Evolutionary conservation across 306 rosid species (phyloP).

Genomic region (Dalbergia cultrata): DNA sequence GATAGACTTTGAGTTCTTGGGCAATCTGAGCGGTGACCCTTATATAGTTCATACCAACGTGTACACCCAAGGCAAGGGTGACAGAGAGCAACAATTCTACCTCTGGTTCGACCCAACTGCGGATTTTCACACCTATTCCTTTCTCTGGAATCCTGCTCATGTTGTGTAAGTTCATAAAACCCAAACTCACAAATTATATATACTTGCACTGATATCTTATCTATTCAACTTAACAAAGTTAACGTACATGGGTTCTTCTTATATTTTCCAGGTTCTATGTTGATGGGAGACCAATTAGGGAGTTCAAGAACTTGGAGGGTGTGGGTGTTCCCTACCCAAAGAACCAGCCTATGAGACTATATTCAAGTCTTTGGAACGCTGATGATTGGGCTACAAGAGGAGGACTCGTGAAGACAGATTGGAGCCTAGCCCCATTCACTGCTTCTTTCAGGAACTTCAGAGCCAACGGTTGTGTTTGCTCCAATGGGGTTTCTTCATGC

Average conservation of each 20-base stretch:
- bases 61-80: slow-evolving; percentile 70
- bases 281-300: slow-evolving; percentile 81
- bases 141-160: slow-evolving; percentile 72
- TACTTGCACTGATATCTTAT: too few relatives aligned
- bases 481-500: slow-evolving; percentile 60
- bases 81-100: slow-evolving; percentile 74
- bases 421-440: slow-evolving; percentile 71
- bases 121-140: slow-evolving; percentile 72
- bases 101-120: slow-evolving; percentile 86
- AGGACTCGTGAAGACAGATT: slow-evolving; percentile 77
- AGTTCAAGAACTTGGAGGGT: slow-evolving; percentile 70
- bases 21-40: slow-evolving; percentile 75
- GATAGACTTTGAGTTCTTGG: slow-evolving; percentile 78
- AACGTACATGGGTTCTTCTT: background rate
- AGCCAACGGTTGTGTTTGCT: slow-evolving; percentile 67
- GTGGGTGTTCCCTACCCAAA: slow-evolving; percentile 64
- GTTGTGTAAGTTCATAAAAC: slow-evolving; percentile 57
- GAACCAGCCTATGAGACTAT: slow-evolving; percentile 65
- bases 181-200: background rate
- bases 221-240: background rate
- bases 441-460: slow-evolving; percentile 64
- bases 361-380: slow-evolving; percentile 76
- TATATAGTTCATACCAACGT: slow-evolving; percentile 75
- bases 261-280: slow-evolving; percentile 55
- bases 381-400: slow-evolving; percentile 88